Evolutionary conservation across 257 asterid species (phyloP).

Genomic region (Leonotis leonurus): DNA sequence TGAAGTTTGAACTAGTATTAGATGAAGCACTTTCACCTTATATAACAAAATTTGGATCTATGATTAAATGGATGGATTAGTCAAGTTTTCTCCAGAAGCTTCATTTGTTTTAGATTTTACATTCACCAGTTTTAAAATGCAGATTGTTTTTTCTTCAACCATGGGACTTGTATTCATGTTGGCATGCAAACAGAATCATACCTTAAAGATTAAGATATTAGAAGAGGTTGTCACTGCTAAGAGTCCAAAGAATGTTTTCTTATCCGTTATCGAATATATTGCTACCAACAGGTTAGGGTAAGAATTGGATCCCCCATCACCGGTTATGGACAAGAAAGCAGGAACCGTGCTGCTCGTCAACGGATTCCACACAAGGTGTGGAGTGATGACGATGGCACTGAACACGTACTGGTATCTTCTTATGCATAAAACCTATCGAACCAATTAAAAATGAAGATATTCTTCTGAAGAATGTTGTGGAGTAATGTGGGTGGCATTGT

Average conservation of each 20-base stretch:
- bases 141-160: neutral
- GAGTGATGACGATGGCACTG: constrained; percentile 86
- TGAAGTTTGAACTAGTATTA: neutral
- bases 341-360: constrained; percentile 96
- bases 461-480: neutral
- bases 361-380: constrained; percentile 69
- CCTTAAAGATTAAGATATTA: neutral
- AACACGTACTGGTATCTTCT: constrained; percentile 65
- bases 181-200: neutral
- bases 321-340: constrained; percentile 86
- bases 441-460: neutral
- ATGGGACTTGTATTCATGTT: neutral
- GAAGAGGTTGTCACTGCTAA: neutral
- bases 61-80: neutral
- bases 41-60: neutral
- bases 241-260: neutral
- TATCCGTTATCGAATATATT: neutral
- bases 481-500: neutral
- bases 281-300: constrained; percentile 55
- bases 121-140: neutral
- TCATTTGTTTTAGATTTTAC: neutral
- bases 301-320: constrained; percentile 84
- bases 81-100: neutral
- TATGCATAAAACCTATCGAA: neutral
- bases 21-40: neutral